These are phyloP conservation scores for Arxiozyma telluris DNA, from an alignment of 1,139 yeast species.

Conservation along the genomic window DNA sequence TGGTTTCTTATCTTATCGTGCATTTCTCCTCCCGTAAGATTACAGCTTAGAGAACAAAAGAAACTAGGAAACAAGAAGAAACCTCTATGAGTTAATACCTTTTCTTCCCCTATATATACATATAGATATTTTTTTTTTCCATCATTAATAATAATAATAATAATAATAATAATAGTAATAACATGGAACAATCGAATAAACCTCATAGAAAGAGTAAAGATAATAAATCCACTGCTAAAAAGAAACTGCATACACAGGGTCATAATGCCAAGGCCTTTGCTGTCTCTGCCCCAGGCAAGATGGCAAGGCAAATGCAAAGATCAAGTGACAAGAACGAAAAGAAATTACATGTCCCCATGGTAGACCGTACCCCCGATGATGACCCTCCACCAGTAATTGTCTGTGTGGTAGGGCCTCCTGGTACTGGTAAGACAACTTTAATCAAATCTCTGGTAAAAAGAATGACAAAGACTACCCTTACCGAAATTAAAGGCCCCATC, in stretches of 20 bases:
- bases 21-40: too few species aligned
- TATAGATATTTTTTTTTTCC: too few species aligned
- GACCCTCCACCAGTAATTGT: constrained; percentile 95
- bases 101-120: too few species aligned
- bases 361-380: constrained; percentile 94
- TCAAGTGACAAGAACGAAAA: constrained; percentile 79
- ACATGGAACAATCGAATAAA: constrained; percentile 46
- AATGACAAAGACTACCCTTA: constrained; percentile 77
- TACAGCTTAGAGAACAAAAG: too few species aligned
- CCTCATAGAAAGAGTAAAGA: constrained; percentile 51
- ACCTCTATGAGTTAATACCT: too few species aligned
- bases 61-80: too few species aligned
- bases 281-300: constrained; percentile 82
- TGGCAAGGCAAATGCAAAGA: constrained; percentile 77
- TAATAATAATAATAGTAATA: too few species aligned
- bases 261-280: constrained; percentile 93
- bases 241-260: constrained; percentile 85
- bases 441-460: constrained; percentile 83
- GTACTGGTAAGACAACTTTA: constrained; percentile 93
- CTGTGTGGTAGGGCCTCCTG: constrained; percentile 98
- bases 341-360: constrained; percentile 93
- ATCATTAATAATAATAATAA: too few species aligned
- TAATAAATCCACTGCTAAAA: constrained; percentile 56
- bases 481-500: constrained; percentile 89
- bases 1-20: too few species aligned